Evolutionary conservation across 2,329 filamentous ascomycete genomes (phyloP), one percentile per base, ranked within the genome.

Genomic region (Dryadomyces quercivorus): DNA sequence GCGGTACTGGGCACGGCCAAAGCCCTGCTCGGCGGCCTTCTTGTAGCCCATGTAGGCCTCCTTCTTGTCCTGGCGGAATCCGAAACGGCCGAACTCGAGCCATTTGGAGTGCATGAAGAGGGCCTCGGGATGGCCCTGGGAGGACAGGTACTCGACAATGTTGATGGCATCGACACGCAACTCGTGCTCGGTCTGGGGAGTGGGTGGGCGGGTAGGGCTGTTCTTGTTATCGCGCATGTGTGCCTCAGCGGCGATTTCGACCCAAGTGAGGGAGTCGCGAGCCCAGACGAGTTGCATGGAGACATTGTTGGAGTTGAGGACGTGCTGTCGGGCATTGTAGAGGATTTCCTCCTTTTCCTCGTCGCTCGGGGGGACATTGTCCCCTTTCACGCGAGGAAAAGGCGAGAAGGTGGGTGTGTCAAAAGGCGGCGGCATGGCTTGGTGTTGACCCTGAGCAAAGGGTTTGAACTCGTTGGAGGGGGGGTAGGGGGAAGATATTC

Each of bases 211-310:
- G 42, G 79, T 61, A 45, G 67, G 66, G 48, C 72, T 71, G 56
- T 64, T 70, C 65, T 57, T 66, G 59, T 68, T 67, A 46, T 91
- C 78, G 55, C 89, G 82, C 57, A 82, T 74, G 62, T 86, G 82
- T 57, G 91, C 85, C 62, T 94, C 85, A 64, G 85, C 80, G 50
- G 88, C 81, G 55, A 90, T 84, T 64, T 96, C 92, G 36, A 92
- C 88, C 75, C 90, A 96, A 53, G 84, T 82, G 56, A 98, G 77
- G 47, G 90, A 85, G 70, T 97, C 93, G 65, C 94, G 87, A 44
- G 93, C 92, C 93, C 93, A 98, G 57, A 88, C 88, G 63, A 98
- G 78, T 72, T 98, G 93, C 82, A 95, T 94, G 62, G 94, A 85
- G 50, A 94, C 89, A 67, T 98, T 91, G 64, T 94, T 94, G 49